Evolutionary conservation across 208 protist genomes (phyloP).

Genomic region (Leishmania tropica): DNA sequence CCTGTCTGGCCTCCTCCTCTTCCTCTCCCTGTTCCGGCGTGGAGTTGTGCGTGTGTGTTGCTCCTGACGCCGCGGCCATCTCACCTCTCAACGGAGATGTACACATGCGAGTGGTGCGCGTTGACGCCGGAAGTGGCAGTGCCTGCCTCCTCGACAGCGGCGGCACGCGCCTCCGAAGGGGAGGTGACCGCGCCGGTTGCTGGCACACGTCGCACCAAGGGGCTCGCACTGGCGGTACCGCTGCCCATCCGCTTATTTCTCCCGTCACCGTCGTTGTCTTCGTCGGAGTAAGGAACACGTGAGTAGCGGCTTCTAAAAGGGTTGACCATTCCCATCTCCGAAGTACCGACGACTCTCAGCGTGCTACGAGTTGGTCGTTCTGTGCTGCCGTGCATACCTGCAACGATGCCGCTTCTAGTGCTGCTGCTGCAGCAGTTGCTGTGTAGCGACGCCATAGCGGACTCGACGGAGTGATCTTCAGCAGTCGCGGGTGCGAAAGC

Average conservation of each 20-base stretch:
- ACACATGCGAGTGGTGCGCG: background rate
- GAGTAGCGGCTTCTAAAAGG: slow-evolving; percentile 10
- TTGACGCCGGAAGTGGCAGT: background rate
- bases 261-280: background rate
- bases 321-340: background rate
- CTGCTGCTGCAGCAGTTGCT: background rate
- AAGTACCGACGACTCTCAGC: background rate
- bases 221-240: background rate
- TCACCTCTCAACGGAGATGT: background rate
- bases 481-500: background rate
- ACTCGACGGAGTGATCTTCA: background rate
- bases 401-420: background rate
- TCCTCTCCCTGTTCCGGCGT: background rate
- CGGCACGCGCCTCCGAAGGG: background rate
- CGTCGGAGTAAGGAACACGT: slow-evolving; percentile 3
- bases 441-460: background rate
- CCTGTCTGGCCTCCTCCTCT: background rate
- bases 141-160: background rate
- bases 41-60: background rate
- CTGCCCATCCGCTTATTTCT: background rate
- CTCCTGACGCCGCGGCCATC: background rate
- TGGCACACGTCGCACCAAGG: background rate
- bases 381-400: background rate
- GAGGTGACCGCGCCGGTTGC: background rate
- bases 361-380: background rate